Conservation (phyloP, 2,329 filamentous ascomycete genomes). For the Fusarium bulbicola region DNA sequence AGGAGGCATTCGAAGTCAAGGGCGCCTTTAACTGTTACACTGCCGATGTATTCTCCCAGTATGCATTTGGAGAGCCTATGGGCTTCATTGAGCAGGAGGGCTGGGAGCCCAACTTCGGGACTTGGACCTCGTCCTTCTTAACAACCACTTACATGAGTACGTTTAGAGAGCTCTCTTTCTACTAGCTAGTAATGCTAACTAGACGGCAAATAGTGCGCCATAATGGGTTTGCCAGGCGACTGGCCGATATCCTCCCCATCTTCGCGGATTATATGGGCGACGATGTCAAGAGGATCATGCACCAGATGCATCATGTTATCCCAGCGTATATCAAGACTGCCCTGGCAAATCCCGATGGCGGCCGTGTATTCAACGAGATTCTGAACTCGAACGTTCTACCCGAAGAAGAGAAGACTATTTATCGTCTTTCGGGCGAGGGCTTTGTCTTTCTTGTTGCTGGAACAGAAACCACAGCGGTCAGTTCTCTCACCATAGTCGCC, state of each 20-base stretch:
- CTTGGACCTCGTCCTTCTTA: conserved; percentile 46
- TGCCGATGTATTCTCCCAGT: conserved; percentile 49
- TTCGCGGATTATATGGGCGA: conserved; percentile 21
- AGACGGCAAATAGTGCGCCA: conserved; percentile 36
- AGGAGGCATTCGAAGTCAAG: conserved; percentile 46
- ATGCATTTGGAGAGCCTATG: conserved; percentile 50
- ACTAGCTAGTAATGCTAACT: neutral
- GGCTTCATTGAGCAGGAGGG: conserved; percentile 43
- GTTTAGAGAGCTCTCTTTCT: neutral
- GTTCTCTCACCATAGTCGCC: neutral
- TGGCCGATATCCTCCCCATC: conserved; percentile 6
- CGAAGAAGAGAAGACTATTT: conserved; percentile 48
- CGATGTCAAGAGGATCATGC: conserved; percentile 23
- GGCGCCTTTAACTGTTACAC: conserved; percentile 52
- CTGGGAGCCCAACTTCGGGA: conserved; percentile 51
- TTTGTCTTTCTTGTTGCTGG: conserved; percentile 50
- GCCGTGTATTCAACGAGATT: conserved; percentile 27
- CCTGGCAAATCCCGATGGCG: conserved; percentile 11
- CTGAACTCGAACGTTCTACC: conserved; percentile 41
- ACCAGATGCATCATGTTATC: conserved; percentile 29
- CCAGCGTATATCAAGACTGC: conserved; percentile 14
- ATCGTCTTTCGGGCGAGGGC: conserved; percentile 50
- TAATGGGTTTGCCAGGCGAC: conserved; percentile 41
- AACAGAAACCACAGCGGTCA: conserved; percentile 50
- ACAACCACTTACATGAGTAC: conserved; percentile 44